Base-by-base conservation (phyloP, 805 yeast genomes). In the Yarrowia bubula region DNA sequence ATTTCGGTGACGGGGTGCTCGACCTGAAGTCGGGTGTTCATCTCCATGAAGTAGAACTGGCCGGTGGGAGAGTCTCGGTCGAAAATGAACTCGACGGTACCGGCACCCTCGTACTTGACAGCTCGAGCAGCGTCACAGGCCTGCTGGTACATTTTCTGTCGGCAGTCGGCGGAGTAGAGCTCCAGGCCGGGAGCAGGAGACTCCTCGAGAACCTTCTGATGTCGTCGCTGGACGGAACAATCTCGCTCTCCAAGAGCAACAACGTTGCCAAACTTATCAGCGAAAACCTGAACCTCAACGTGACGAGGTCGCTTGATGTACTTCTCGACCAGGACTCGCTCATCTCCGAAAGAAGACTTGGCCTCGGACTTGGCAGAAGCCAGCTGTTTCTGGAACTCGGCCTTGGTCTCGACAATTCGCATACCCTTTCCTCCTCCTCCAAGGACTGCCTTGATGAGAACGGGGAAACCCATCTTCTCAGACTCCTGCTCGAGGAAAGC, bases 401-500 rank as follows among this genome's bases (percentile, higher is more conserved):
- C 76, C 65, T 76, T 81, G 17, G 78, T 73, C 66, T 81, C 81
- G 55, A 82, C 85, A 67, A 82, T 81, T 69, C 84, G 83, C 74
- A 83, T 78, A 22, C 86, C 86, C 68, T 82, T 82, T 66, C 86
- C 86, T 67, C 86, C 86, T 51, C 86, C 86, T 66, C 86, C 86
- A 15, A 84, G 82, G 46, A 84, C 83, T 5, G 85, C 82, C 71
- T 83, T 83, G 57, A 83, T 84, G 78, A 83, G 81, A 14, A 83
- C 81, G 10, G 86, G 86, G 68, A 83, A 83, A n/a, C 68, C 69
- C 50, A 73, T 73, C 51, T 71, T 67, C n/a, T 68, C 67, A 11
- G 76, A 75, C 65, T 71, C 65, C 35, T 65, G 57, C 15, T 68
- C 70, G 17, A 73, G 67, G 60, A 70, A 73, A 8, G 63, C 66